phyloP scores from a whole-genome alignment of 495 filamentous ascomycete genomes.

The Hypoxylon rickii region DNA sequence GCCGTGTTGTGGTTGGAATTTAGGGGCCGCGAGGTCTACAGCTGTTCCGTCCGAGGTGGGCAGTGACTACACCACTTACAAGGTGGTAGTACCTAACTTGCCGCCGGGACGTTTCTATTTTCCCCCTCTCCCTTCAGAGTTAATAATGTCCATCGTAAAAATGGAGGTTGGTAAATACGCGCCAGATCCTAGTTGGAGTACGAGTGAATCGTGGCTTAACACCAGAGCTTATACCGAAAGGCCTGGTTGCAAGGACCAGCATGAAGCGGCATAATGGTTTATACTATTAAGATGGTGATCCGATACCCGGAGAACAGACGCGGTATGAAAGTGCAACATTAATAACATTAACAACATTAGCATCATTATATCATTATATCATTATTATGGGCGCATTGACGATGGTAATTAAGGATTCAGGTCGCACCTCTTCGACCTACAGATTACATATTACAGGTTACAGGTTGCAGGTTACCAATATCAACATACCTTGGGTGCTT shows the following conservation, averaged over 20 bases:
- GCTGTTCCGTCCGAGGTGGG: background rate
- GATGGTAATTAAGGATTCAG: slow-evolving; percentile 29
- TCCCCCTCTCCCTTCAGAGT: too few species aligned
- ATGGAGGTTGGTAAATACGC: too few species aligned
- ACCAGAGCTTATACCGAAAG: too few species aligned
- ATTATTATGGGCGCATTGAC: slow-evolving; percentile 35
- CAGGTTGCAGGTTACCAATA: slow-evolving; percentile 20
- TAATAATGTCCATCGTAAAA: too few species aligned
- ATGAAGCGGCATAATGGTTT: slow-evolving; percentile 29
- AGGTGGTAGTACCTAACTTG: background rate
- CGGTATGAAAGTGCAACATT: slow-evolving; percentile 36
- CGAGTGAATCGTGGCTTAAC: slow-evolving; percentile 9
- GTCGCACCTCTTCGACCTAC: slow-evolving; percentile 20
- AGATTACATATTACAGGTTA: slow-evolving; percentile 11
- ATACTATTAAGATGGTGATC: slow-evolving; percentile 31
- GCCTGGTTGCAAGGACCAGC: slow-evolving; percentile 12
- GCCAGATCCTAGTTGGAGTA: background rate
- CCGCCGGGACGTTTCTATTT: too few species aligned
- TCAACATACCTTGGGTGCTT: slow-evolving; percentile 3
- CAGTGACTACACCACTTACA: too few species aligned
- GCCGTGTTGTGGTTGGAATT: slow-evolving; percentile 1
- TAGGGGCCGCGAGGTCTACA: slow-evolving; percentile 7
- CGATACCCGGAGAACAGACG: slow-evolving; percentile 30
- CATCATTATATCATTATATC: too few species aligned
- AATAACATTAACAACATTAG: slow-evolving; percentile 19